A percentile compares a stretch with the other conserved stretches of the same genome.
phyloP scores from a whole-genome alignment of 2,329 filamentous ascomycete species.

The Calonectria leucothoes region DNA sequence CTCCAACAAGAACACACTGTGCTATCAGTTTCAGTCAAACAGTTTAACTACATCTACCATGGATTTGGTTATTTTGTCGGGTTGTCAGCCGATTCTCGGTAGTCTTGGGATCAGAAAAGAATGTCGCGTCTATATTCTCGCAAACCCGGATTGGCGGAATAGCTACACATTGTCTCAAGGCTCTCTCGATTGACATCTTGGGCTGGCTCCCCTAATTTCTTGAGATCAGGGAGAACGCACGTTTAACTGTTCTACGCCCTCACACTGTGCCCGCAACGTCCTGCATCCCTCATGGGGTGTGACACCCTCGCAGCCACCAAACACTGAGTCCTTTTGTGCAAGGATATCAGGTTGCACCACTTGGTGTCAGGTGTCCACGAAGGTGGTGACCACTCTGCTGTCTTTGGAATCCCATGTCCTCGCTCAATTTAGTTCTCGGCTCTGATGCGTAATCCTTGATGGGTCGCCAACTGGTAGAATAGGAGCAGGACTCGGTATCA shows the following conservation, averaged over 20 bases:
- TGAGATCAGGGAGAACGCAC: neutral
- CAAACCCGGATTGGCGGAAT: neutral
- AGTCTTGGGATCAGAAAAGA: neutral
- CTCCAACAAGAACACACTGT: neutral
- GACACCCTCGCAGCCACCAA: neutral
- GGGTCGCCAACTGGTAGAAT: neutral
- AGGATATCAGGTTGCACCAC: neutral
- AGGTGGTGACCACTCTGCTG: neutral
- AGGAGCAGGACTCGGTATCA: neutral
- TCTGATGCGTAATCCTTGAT: neutral
- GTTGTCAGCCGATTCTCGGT: neutral
- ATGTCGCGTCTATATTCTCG: neutral
- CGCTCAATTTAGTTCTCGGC: neutral
- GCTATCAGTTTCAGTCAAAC: neutral
- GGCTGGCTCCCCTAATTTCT: no score
- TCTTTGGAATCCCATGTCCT: neutral
- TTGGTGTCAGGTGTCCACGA: neutral
- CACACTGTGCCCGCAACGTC: neutral
- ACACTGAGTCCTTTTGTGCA: neutral
- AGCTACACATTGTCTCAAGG: neutral
- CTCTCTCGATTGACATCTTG: no score
- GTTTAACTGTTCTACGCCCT: neutral
- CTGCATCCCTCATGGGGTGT: neutral
- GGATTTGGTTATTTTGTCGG: neutral
- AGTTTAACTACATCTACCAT: neutral